Conservation (phyloP, 2,329 filamentous ascomycete species). For the Endocalyx cinctus region DNA sequence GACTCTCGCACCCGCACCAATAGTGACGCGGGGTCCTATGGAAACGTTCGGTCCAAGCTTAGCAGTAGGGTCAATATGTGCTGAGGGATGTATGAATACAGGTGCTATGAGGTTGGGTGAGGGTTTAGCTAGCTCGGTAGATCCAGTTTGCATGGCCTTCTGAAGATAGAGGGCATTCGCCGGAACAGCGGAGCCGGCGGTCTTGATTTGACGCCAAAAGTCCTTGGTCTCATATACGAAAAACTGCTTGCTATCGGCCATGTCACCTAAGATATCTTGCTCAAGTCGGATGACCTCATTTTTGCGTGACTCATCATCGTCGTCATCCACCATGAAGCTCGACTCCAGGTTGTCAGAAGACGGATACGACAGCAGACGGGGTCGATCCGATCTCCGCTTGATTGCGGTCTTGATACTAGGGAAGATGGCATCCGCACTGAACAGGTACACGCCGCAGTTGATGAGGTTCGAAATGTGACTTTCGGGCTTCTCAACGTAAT, state of each 20-base stretch:
- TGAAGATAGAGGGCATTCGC: slow-evolving; percentile 96
- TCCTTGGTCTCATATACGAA: slow-evolving; percentile 98
- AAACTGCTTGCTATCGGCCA: slow-evolving; percentile 96
- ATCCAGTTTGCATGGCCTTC: slow-evolving; percentile 81
- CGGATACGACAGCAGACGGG: slow-evolving; percentile 88
- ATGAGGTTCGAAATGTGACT: slow-evolving; percentile 97
- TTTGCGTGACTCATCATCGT: slow-evolving; percentile 70
- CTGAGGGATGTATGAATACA: slow-evolving; percentile 92
- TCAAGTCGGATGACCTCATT: slow-evolving; percentile 90
- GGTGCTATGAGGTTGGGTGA: slow-evolving; percentile 86
- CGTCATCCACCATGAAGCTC: slow-evolving; percentile 55
- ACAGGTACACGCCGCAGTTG: slow-evolving; percentile 98
- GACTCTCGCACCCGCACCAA: slow-evolving; percentile 84
- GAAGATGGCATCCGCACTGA: slow-evolving; percentile 93
- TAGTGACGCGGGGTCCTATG: slow-evolving; percentile 79
- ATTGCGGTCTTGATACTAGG: slow-evolving; percentile 91
- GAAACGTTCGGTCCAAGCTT: slow-evolving; percentile 97
- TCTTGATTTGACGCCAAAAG: slow-evolving; percentile 99
- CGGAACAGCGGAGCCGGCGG: slow-evolving; percentile 91
- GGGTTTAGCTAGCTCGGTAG: slow-evolving; percentile 74
- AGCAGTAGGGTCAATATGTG: slow-evolving; percentile 85
- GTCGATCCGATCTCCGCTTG: slow-evolving; percentile 89
- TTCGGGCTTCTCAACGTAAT: slow-evolving; percentile 99
- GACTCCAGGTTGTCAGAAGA: slow-evolving; percentile 88
- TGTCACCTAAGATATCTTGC: slow-evolving; percentile 92